Conservation (phyloP, 768 basidiomycete genomes). For the Pleurotus sapidus region DNA sequence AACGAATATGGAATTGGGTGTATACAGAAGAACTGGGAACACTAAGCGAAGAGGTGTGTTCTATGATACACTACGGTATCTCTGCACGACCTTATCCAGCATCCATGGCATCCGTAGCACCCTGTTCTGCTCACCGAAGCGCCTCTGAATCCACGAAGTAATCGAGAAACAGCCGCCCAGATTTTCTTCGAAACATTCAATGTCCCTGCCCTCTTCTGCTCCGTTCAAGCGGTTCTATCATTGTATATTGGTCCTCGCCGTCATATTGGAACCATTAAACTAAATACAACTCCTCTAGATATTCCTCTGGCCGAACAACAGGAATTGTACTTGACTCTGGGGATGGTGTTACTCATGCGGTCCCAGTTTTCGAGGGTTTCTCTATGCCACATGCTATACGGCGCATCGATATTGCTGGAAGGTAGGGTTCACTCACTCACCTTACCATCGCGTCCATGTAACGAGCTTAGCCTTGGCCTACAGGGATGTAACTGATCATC, state of each 20-base stretch:
- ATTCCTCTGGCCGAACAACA: constrained; percentile 96
- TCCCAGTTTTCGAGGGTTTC: constrained; percentile 98
- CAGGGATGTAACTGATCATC: constrained; percentile 95
- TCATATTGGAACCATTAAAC: neutral
- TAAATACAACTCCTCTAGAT: constrained; percentile 46
- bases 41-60: constrained; percentile 90
- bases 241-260: constrained; percentile 47
- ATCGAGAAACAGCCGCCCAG: constrained; percentile 95
- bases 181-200: constrained; percentile 99
- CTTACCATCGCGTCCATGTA: neutral
- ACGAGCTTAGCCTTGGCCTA: constrained; percentile 6
- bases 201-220: constrained; percentile 94
- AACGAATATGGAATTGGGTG: constrained; percentile 98
- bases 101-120: constrained; percentile 56
- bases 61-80: constrained; percentile 1
- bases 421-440: constrained; percentile 46
- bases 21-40: constrained; percentile 96
- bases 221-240: constrained; percentile 95
- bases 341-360: constrained; percentile 97
- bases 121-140: constrained; percentile 97
- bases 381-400: constrained; percentile 99
- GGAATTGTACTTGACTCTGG: constrained; percentile 99
- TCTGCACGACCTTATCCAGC: constrained; percentile 9
- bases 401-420: constrained; percentile 93
- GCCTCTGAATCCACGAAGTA: constrained; percentile 93